A percentile compares a stretch with the other conserved stretches of the same genome.
Conservation (phyloP, 345 rosid genomes). For the Aurinia saxatilis region DNA sequence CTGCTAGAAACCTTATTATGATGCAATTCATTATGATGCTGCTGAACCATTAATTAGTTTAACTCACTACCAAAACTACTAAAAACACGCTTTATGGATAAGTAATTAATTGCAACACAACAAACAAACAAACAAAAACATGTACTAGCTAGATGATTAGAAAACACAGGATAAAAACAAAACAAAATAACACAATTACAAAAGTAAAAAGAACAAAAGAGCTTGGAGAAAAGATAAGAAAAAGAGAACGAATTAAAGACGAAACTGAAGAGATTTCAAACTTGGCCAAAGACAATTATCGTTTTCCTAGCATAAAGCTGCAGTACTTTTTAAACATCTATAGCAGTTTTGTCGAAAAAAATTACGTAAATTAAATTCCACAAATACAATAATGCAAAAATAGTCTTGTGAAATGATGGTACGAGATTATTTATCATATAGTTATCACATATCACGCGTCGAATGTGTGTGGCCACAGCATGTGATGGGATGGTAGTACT, state of each 20-base stretch:
- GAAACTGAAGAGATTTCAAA: slow-evolving; percentile 4
- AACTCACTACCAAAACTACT: not conserved
- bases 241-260: slow-evolving; percentile 6
- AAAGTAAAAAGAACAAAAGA: not conserved
- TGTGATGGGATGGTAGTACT: not conserved
- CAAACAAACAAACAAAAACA: not conserved
- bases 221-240: not conserved
- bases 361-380: not conserved
- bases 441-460: slow-evolving; percentile 15
- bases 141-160: not conserved
- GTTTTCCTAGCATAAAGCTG: slow-evolving; percentile 13
- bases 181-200: not conserved
- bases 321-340: slow-evolving; percentile 10
- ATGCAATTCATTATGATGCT: too few species aligned
- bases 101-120: not conserved
- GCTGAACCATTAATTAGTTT: not conserved
- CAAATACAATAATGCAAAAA: not conserved
- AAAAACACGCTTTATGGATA: not conserved
- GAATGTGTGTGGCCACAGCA: slow-evolving; percentile 13
- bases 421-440: slow-evolving; percentile 21
- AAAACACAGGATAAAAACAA: not conserved
- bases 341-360: not conserved
- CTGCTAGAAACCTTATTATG: too few species aligned
- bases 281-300: slow-evolving; percentile 11
- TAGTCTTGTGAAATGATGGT: slow-evolving; percentile 10